phyloP scores from a whole-genome alignment of 129 eudicot species.

The Rutidosis leptorrhynchoides region DNA sequence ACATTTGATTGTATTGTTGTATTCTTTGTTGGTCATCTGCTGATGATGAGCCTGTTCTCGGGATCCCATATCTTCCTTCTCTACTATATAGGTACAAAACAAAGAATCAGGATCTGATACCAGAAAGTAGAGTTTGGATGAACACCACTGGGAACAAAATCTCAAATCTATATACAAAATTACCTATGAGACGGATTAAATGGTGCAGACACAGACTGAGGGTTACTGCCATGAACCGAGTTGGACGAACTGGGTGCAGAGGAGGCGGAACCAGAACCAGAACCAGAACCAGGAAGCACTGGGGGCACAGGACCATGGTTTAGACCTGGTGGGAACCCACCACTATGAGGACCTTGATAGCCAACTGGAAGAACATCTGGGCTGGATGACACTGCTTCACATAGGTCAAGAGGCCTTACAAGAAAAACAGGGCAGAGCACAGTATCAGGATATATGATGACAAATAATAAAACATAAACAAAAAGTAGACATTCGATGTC shows the following conservation, averaged over 20 bases:
- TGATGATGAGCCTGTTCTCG: slow-evolving; percentile 64
- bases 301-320: slow-evolving; percentile 49
- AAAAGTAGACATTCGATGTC: too few species aligned
- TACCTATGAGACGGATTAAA: slow-evolving; percentile 61
- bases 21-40: slow-evolving; percentile 81
- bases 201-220: slow-evolving; percentile 47
- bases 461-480: too few species aligned
- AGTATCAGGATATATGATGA: neutral
- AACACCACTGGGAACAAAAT: too few species aligned
- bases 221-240: slow-evolving; percentile 48
- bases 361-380: slow-evolving; percentile 57
- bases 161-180: slow-evolving; percentile 5
- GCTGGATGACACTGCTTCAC: slow-evolving; percentile 54
- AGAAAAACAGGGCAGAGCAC: too few species aligned
- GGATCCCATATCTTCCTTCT: slow-evolving; percentile 71
- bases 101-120: too few species aligned
- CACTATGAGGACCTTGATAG: slow-evolving; percentile 55
- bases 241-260: slow-evolving; percentile 43
- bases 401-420: slow-evolving; percentile 82
- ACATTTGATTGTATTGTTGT: slow-evolving; percentile 71
- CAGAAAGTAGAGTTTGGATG: too few species aligned
- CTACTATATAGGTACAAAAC: slow-evolving; percentile 30
- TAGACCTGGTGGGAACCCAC: slow-evolving; percentile 43
- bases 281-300: slow-evolving; percentile 49
- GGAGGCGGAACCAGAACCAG: slow-evolving; percentile 49